These are phyloP conservation scores for Diplodia mutila DNA, from an alignment of 2,329 filamentous ascomycete species.

Conservation along the genomic window DNA sequence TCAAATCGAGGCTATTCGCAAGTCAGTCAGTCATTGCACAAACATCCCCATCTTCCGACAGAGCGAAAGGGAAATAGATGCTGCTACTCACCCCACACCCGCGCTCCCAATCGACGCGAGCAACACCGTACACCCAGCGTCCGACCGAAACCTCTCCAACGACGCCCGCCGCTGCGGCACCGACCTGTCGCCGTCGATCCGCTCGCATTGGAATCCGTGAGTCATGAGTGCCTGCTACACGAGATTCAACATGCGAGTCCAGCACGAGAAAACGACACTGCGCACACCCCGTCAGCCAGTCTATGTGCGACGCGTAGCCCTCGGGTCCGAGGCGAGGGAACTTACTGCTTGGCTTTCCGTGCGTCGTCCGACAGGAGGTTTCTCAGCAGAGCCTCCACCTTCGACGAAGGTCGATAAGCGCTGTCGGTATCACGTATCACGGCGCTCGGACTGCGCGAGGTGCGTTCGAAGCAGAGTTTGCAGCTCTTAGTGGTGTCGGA, in stretches of 20 bases:
- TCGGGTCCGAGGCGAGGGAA: too few relatives aligned
- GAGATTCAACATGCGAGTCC: slow-evolving; percentile 39
- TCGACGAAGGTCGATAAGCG: not conserved
- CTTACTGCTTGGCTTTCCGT: too few relatives aligned
- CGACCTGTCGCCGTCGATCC: slow-evolving; percentile 36
- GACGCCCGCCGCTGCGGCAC: slow-evolving; percentile 26
- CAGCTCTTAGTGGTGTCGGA: too few relatives aligned
- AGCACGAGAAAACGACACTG: slow-evolving; percentile 38
- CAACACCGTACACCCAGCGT: slow-evolving; percentile 33
- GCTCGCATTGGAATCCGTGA: slow-evolving; percentile 27
- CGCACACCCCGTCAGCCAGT: not conserved
- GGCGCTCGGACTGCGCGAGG: too few relatives aligned
- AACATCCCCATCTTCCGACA: too few relatives aligned
- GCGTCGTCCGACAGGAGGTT: not conserved
- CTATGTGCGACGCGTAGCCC: too few relatives aligned
- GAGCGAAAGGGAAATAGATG: not conserved
- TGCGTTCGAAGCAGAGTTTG: too few relatives aligned
- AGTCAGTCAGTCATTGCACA: too few relatives aligned
- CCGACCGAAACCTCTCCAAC: slow-evolving; percentile 27
- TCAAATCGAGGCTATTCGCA: slow-evolving; percentile 33
- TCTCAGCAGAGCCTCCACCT: not conserved
- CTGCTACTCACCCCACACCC: slow-evolving; percentile 36
- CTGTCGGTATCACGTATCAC: too few relatives aligned
- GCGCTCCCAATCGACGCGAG: slow-evolving; percentile 40
- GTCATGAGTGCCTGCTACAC: slow-evolving; percentile 28